Percentiles rank a stretch among this genome's conserved stretches.
These are phyloP conservation scores for Tetradesmus obliquus DNA, from an alignment of 139 green algal genomes.

Conservation along the genomic window DNA sequence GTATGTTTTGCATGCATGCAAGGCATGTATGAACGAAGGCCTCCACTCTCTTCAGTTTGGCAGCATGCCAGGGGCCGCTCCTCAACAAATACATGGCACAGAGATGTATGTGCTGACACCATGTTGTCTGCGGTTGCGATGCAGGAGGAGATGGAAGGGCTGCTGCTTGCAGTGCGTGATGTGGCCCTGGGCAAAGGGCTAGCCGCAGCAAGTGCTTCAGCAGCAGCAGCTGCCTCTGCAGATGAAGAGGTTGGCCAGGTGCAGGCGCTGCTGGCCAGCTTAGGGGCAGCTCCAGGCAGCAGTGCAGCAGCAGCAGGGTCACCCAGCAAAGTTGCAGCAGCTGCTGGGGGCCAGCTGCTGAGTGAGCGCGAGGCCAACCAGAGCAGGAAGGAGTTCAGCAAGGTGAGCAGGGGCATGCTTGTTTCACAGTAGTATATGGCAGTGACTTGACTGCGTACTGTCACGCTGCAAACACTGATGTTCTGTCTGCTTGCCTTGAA, in stretches of 20 bases:
- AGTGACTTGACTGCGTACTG: no score
- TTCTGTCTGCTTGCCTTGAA: no score
- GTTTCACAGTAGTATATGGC: no score
- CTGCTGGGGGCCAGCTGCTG: background rate
- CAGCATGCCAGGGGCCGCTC: no score
- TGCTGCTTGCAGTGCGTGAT: slow-evolving; percentile 56
- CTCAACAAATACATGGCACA: no score
- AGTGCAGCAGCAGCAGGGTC: background rate
- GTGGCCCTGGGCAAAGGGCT: background rate
- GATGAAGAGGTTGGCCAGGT: slow-evolving; percentile 13
- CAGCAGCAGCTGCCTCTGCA: background rate
- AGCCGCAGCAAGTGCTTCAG: background rate
- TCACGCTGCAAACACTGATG: no score
- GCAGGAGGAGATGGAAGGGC: slow-evolving; percentile 62
- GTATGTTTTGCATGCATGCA: no score
- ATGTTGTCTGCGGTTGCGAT: background rate
- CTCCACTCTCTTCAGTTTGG: no score
- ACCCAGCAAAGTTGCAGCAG: background rate
- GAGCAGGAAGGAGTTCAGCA: slow-evolving; percentile 8
- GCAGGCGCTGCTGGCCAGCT: background rate
- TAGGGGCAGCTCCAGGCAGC: background rate
- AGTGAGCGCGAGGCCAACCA: background rate
- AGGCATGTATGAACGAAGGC: no score
- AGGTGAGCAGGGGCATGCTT: background rate
- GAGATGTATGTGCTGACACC: no score